These are phyloP conservation scores for Ogataea pilisensis DNA, from an alignment of 805 yeast genomes.

Conservation along the genomic window DNA sequence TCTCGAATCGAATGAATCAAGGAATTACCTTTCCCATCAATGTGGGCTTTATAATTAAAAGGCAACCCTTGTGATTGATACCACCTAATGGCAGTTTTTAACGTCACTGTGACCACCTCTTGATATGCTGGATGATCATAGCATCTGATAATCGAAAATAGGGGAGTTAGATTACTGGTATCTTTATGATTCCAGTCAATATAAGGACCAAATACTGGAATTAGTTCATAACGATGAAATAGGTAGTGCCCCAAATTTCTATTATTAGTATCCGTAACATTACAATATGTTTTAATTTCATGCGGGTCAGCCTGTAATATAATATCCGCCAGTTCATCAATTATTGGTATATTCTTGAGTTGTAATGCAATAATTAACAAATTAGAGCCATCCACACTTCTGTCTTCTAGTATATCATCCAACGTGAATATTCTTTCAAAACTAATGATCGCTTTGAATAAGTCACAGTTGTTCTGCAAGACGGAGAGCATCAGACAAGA, in stretches of 20 bases:
- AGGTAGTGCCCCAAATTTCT: conserved; percentile 74
- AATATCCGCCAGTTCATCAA: conserved; percentile 43
- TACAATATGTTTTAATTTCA: conserved; percentile 49
- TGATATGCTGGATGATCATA: conserved; percentile 72
- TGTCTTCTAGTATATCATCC: conserved; percentile 67
- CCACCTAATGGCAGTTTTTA: conserved; percentile 42
- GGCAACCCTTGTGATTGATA: conserved; percentile 27
- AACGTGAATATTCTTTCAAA: conserved; percentile 48
- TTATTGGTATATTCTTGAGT: conserved; percentile 43
- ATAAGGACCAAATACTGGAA: conserved; percentile 49
- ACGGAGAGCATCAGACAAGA: conserved; percentile 66
- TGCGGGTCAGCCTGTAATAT: conserved; percentile 36
- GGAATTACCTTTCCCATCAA: conserved; percentile 71
- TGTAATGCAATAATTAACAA: conserved; percentile 61
- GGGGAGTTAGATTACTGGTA: conserved; percentile 66
- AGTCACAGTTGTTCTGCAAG: conserved; percentile 38
- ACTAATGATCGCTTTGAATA: conserved; percentile 44
- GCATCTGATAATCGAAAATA: conserved; percentile 69
- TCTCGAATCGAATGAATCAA: conserved; percentile 64
- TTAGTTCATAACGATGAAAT: conserved; percentile 49
- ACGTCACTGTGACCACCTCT: conserved; percentile 41
- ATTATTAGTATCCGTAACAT: conserved; percentile 44
- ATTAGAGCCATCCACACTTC: conserved; percentile 48
- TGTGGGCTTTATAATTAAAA: conserved; percentile 56
- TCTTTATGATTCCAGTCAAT: conserved; percentile 73